Conservation (phyloP, 2,329 filamentous ascomycete genomes). For the Zarea fungicola region DNA sequence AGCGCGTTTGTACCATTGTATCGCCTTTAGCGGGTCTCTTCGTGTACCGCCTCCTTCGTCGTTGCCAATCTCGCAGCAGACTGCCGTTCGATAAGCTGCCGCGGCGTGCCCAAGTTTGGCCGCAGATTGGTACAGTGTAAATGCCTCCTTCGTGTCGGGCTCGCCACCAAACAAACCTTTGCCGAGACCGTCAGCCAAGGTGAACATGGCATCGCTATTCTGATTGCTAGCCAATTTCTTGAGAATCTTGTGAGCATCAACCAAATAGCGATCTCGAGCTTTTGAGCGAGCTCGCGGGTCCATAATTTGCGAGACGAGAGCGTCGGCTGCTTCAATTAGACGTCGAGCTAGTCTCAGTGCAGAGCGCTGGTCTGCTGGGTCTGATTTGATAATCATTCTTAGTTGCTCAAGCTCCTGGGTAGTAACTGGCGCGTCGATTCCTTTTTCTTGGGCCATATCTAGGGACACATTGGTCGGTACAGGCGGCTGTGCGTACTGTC, state of each 20-base stretch:
- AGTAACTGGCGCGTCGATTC: constrained; percentile 52
- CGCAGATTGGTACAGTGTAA: constrained; percentile 86
- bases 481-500: constrained; percentile 16
- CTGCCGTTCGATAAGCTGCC: constrained; percentile 88
- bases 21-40: constrained; percentile 85
- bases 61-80: constrained; percentile 93
- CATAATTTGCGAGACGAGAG: constrained; percentile 58
- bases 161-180: constrained; percentile 74
- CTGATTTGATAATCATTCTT: constrained; percentile 61
- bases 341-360: constrained; percentile 75
- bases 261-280: constrained; percentile 73
- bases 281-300: constrained; percentile 71
- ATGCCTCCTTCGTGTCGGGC: constrained; percentile 85
- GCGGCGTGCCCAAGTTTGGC: constrained; percentile 83
- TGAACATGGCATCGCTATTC: constrained; percentile 87
- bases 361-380: constrained; percentile 65
- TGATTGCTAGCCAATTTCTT: constrained; percentile 76
- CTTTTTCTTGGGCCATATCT: constrained; percentile 11
- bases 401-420: constrained; percentile 71
- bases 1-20: constrained; percentile 96
- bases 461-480: constrained; percentile 14
- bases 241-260: constrained; percentile 83
- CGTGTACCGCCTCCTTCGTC: constrained; percentile 92
- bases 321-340: constrained; percentile 76
- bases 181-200: constrained; percentile 83